Percentiles rank a stretch among this genome's conserved stretches.
Conservation (phyloP, 2,329 filamentous ascomycete genomes). For the Diplodia sapinea region DNA sequence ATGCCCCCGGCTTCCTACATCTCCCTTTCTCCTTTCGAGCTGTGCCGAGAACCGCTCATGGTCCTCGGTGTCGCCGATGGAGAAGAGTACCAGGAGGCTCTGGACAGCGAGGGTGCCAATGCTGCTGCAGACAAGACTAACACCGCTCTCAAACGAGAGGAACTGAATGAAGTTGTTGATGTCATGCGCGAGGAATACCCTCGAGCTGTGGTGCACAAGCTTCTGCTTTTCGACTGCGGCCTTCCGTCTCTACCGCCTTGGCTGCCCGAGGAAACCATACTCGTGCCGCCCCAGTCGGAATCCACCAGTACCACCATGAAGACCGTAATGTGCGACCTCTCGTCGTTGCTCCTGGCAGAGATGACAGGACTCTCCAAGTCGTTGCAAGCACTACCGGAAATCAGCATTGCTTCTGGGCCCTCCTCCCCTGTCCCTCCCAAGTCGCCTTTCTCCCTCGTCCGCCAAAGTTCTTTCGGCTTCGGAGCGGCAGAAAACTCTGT, state of each 20-base stretch:
- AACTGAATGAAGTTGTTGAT: conserved; percentile 68
- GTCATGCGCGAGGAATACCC: conserved; percentile 74
- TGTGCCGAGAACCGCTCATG: conserved; percentile 82
- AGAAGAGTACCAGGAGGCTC: conserved; percentile 65
- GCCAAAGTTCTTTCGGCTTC: conserved; percentile 28
- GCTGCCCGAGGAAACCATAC: conserved; percentile 68
- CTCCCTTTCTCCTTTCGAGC: conserved; percentile 84
- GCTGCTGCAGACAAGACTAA: conserved; percentile 37
- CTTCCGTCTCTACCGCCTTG: conserved; percentile 46
- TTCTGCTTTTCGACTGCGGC: conserved; percentile 74
- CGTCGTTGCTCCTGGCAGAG: conserved; percentile 53
- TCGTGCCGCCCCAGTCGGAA: conserved; percentile 70
- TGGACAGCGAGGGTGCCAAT: conserved; percentile 41
- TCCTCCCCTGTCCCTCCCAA: neutral
- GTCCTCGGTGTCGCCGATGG: conserved; percentile 87
- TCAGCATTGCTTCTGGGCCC: conserved; percentile 58
- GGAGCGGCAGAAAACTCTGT: conserved; percentile 3
- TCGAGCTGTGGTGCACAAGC: conserved; percentile 76
- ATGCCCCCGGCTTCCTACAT: conserved; percentile 79
- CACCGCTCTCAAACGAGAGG: conserved; percentile 31
- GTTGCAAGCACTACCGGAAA: conserved; percentile 62
- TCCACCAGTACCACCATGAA: conserved; percentile 73
- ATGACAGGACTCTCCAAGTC: conserved; percentile 56
- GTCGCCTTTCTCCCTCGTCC: conserved; percentile 28
- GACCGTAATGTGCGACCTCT: conserved; percentile 54